phyloP scores from a whole-genome alignment of 1,284 basidiomycete genomes.

The Takashimella tepidaria region DNA sequence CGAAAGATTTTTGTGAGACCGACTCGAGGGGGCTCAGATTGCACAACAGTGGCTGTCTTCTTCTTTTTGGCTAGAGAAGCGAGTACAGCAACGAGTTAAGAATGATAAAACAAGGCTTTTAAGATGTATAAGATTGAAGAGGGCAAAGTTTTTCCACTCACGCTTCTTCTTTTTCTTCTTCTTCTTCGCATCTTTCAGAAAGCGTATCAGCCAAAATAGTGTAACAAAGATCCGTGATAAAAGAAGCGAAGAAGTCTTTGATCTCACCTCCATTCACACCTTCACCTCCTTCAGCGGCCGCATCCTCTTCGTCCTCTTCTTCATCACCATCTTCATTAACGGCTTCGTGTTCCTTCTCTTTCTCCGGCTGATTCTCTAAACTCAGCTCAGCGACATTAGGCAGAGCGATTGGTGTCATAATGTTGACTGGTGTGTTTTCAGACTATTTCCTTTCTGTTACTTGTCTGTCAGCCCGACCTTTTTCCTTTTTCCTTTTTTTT shows the following conservation, averaged over 20 bases:
- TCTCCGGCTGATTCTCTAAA: constrained; percentile 24
- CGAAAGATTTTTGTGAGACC: constrained; percentile 87
- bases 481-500: too few species aligned
- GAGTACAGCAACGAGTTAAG: too few species aligned
- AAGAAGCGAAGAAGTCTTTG: too few species aligned
- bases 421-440: constrained; percentile 2
- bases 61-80: constrained; percentile 78
- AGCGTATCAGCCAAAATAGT: not conserved
- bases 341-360: constrained; percentile 15
- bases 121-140: too few species aligned
- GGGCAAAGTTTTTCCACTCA: constrained; percentile 11
- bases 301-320: constrained; percentile 42
- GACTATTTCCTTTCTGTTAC: not conserved
- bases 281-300: constrained; percentile 36
- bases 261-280: constrained; percentile 27
- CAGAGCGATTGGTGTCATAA: constrained; percentile 32
- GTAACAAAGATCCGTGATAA: constrained; percentile 3
- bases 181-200: constrained; percentile 54
- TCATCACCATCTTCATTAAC: constrained; percentile 13
- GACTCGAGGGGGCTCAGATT: constrained; percentile 90
- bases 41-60: constrained; percentile 51
- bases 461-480: too few species aligned
- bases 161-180: constrained; percentile 91
- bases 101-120: too few species aligned
- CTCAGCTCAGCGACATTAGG: constrained; percentile 29